phyloP scores from a whole-genome alignment of 176 grass and related monocot species.

The Eleusine indica region DNA sequence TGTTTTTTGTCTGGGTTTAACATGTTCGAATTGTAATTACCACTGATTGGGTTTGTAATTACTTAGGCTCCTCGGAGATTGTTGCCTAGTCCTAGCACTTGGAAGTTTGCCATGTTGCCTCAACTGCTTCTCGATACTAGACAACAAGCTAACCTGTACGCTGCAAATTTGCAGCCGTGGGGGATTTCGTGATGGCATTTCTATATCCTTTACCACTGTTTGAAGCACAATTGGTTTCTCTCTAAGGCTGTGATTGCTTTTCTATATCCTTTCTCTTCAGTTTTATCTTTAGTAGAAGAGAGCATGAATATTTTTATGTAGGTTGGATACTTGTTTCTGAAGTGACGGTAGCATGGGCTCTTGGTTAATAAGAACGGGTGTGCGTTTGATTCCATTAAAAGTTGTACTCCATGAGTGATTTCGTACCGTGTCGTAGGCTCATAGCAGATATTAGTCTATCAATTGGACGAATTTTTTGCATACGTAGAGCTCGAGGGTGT shows the following conservation, averaged over 20 bases:
- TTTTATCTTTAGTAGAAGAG: neutral
- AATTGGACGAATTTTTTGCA: neutral
- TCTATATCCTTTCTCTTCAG: neutral
- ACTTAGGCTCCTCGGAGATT: constrained; percentile 1
- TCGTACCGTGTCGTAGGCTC: neutral
- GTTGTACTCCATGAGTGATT: neutral
- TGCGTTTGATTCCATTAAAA: neutral
- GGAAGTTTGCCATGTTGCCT: constrained; percentile 22
- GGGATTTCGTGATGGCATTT: neutral
- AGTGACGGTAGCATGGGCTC: neutral
- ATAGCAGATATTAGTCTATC: neutral
- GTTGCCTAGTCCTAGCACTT: neutral
- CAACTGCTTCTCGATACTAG: neutral
- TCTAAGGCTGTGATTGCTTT: neutral
- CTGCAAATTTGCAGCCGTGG: neutral
- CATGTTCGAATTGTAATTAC: constrained; percentile 38
- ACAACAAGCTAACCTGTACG: neutral
- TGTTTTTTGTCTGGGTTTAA: constrained; percentile 10
- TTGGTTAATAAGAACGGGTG: neutral
- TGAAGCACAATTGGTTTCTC: neutral
- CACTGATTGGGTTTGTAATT: constrained; percentile 22
- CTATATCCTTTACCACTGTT: neutral
- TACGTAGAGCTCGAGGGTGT: too few species aligned
- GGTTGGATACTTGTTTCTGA: neutral
- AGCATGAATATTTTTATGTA: neutral